Evolutionary conservation across 345 rosid genomes (phyloP), one percentile per base, ranked within the genome.

Genomic region (Clarkia xantiana): DNA sequence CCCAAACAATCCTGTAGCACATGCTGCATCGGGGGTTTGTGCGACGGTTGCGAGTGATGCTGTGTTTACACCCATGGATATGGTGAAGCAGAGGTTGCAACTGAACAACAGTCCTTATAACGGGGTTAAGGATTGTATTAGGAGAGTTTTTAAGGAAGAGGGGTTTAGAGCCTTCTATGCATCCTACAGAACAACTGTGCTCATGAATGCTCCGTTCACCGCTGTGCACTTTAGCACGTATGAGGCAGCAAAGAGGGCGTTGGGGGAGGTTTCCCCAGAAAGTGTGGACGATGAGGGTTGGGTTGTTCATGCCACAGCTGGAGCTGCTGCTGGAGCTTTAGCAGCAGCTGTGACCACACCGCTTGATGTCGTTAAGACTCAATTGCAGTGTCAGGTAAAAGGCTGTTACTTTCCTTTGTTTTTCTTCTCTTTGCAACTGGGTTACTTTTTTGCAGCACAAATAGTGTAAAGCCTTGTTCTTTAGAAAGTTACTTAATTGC

Each of bases 41-140:
- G 96, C 99, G 3, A 93, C 99, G 0, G 77, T 93, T 3, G 72
- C 90, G 0, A 93, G 99, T 52, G 99, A 93, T 40, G 90, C 99
- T 3, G 93, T 93, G 18, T 77, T 87, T 6, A 93, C 99, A 0
- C 96, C 99, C 0, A 84, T 93, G 96, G 99, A 93, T 66, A 76
- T 82, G 96, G 96, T 93, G 56, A 93, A 93, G 71, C 99, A 93
- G 69, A 84, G 99, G 55, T 61, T 93, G 16, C 99, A 93, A 51
- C 63, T 93, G 57, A 64, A 58, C 17, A 56, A 58, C 40, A 66
- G 77, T 46, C 64, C 69, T 34, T 93, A 87, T 38, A 75, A 63
- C 12, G 99, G 99, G 0, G 84, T 93, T 10, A 68, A 71, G 71
- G 96, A 87, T 55, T 93, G 99, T 41, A 65, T 78, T 11, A 76